phyloP scores from a whole-genome alignment of 2,329 filamentous ascomycete species.

The Colletotrichum sp. region DNA sequence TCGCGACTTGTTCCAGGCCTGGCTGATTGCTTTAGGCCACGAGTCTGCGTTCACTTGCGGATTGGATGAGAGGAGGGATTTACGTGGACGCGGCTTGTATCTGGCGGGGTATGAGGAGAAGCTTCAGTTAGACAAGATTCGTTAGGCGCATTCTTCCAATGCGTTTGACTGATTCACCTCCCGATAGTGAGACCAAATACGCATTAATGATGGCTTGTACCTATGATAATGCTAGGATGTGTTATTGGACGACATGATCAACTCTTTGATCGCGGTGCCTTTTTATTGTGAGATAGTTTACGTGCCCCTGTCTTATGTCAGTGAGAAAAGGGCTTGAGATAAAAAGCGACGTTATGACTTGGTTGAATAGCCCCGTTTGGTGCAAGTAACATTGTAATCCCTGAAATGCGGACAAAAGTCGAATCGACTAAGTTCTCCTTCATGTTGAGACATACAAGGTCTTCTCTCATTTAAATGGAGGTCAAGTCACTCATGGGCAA shows the following conservation, averaged over 20 bases:
- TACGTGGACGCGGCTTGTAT: not conserved
- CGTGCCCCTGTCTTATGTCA: accelerated
- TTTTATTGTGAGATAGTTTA: too few species aligned
- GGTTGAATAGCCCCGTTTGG: too few species aligned
- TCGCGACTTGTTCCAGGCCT: not conserved
- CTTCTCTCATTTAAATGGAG: not conserved
- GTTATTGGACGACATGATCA: not conserved
- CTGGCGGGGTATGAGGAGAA: not conserved
- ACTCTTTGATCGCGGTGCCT: not conserved
- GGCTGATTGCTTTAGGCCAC: not conserved
- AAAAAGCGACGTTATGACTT: too few species aligned
- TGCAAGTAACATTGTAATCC: too few species aligned
- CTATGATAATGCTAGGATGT: not conserved
- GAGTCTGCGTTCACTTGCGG: not conserved
- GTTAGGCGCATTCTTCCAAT: not conserved
- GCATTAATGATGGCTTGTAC: not conserved
- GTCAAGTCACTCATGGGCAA: not conserved
- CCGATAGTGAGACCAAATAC: not conserved
- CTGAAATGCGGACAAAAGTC: not conserved
- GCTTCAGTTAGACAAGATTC: not conserved
- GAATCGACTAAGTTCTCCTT: not conserved
- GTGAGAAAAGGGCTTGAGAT: too few species aligned
- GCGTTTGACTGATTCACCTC: not conserved
- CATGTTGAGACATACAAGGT: not conserved
- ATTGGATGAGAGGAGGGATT: not conserved